Evolutionary conservation across 352 stramenopile species (phyloP), one percentile per base, ranked within the genome.

Genomic region (Paralagenidium karlingii): DNA sequence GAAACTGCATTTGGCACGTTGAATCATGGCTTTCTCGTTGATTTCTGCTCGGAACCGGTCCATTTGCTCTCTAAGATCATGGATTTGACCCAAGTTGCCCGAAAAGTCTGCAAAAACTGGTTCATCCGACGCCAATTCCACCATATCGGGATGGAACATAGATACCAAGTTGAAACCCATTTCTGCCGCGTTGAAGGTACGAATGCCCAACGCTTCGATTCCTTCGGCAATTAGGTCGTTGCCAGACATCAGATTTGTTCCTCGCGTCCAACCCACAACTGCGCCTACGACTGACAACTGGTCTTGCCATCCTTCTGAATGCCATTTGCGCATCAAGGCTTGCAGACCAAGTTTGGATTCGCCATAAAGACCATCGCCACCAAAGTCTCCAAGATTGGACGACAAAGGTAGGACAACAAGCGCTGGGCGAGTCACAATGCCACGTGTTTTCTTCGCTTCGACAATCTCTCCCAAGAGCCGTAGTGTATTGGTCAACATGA

Each of bases 151-250:
- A 37, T 92, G 78, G 61, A 94, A 63, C 40, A 92, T 51, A 0
- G 68, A 76, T 18, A 66, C 78, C 19, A 94, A 38, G 61, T 92
- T 91, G 54, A 92, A 92, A 15, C 73, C 79, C 71, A 91, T 93
- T 58, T 94, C 74, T n/a, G 58, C 69, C 8, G 75, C 84, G 41
- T 60, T 88, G 48, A 94, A 94, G 19, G 78, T 94, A 40, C 81
- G 71, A 34, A 87, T 65, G 40, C 73, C 69, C 24, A 89, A 58
- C 38, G 75, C 68, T 49, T 94, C 81, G 19, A 94, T 61, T 13
- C 77, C 79, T 7, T 64, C 60, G 15, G 81, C 75, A n/a, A 89
- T 79, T 4, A 88, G 59, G 43, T 94, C 88, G 58, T 94, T 94
- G n/a, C 75, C 68, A 22, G 64, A 71, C 81, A 94, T 94, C 19